Percentiles rank a stretch among this genome's conserved stretches.
These are phyloP conservation scores for Chlamydomonas sphaeroides DNA, from an alignment of 139 green algal species.

Conservation along the genomic window DNA sequence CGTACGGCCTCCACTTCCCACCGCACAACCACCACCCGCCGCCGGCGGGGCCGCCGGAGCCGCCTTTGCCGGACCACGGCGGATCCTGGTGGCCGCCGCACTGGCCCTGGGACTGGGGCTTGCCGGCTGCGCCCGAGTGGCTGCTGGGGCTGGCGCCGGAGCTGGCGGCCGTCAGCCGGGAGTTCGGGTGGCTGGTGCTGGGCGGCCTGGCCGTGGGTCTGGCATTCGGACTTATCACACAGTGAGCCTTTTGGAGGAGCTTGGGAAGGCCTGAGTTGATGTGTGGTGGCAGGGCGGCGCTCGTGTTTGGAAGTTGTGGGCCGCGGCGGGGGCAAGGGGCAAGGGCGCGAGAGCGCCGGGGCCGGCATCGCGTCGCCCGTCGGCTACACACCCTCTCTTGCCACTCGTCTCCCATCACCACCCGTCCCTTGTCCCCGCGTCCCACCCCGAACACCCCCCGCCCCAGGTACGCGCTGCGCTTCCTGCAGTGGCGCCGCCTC, in stretches of 20 bases:
- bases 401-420: too few relatives aligned
- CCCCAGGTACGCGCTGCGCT: conserved; percentile 45
- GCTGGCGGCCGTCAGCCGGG: conserved; percentile 39
- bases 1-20: too few relatives aligned
- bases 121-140: neutral
- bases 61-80: neutral
- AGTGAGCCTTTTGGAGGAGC: too few relatives aligned
- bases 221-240: conserved; percentile 55
- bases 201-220: conserved; percentile 72
- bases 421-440: too few relatives aligned
- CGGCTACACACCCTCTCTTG: too few relatives aligned
- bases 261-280: too few relatives aligned
- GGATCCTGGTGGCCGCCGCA: neutral
- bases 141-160: conserved; percentile 13
- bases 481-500: conserved; percentile 59
- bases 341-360: too few relatives aligned
- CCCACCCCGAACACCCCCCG: too few relatives aligned
- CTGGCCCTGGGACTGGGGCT: neutral
- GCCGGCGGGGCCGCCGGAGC: neutral
- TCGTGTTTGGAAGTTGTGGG: too few relatives aligned
- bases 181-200: conserved; percentile 56
- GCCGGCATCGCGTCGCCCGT: too few relatives aligned
- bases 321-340: too few relatives aligned
- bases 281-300: too few relatives aligned
- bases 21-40: neutral